Evolutionary conservation across 225 moss, liverwort and hornwort species (phyloP).

Genomic region (Thuidium tamariscinum): DNA sequence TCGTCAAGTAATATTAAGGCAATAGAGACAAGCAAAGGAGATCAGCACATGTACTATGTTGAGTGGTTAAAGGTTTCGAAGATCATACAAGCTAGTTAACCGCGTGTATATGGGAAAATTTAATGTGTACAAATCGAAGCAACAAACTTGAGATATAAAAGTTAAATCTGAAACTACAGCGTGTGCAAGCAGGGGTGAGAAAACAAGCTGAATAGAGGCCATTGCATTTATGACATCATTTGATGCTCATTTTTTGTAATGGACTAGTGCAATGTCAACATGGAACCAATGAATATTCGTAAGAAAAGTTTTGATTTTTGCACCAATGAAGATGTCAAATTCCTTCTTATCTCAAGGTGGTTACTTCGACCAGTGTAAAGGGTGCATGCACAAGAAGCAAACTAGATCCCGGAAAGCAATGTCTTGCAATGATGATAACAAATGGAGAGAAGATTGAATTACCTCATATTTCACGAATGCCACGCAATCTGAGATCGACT

Average conservation of each 20-base stretch:
- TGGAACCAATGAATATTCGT: neutral
- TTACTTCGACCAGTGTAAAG: neutral
- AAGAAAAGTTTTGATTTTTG: too few species aligned
- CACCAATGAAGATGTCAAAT: neutral
- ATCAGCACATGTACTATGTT: neutral
- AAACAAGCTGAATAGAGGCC: neutral
- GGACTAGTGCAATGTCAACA: neutral
- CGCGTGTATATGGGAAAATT: too few species aligned
- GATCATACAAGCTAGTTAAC: neutral
- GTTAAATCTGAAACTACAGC: neutral
- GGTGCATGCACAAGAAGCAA: neutral
- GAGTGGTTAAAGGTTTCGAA: neutral
- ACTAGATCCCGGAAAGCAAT: neutral
- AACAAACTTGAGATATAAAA: neutral
- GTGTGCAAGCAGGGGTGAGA: neutral
- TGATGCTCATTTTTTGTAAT: neutral
- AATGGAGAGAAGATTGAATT: neutral
- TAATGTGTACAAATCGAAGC: neutral
- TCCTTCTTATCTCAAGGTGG: neutral
- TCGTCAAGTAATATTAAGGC: neutral
- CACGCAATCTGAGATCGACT: slow-evolving; percentile 1
- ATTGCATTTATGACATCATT: neutral
- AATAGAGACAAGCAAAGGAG: neutral
- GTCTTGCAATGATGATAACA: neutral
- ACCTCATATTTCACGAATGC: slow-evolving; percentile 24